These are phyloP conservation scores for Erucastrum elatum DNA, from an alignment of 345 rosid species.

Conservation along the genomic window DNA sequence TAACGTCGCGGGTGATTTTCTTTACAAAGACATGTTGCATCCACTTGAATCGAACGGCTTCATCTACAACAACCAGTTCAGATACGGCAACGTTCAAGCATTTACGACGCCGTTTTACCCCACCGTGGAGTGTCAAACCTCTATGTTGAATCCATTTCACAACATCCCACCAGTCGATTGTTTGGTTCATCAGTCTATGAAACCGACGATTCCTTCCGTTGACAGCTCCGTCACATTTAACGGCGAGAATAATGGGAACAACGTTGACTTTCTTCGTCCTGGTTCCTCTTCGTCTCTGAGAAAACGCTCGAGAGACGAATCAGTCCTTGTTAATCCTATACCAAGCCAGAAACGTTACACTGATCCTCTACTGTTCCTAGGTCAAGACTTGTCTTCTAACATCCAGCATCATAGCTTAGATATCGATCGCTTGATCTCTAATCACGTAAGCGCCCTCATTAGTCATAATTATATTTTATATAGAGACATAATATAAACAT, in stretches of 20 bases:
- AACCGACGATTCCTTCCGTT: constrained; percentile 53
- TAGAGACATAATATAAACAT: neutral
- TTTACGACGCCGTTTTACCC: constrained; percentile 14
- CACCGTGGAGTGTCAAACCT: constrained; percentile 24
- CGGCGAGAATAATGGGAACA: constrained; percentile 31
- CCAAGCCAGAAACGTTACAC: constrained; percentile 30
- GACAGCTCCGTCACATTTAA: constrained; percentile 61
- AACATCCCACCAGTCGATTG: constrained; percentile 42
- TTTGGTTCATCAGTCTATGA: constrained; percentile 37
- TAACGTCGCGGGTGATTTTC: constrained; percentile 4
- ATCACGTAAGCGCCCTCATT: constrained; percentile 53
- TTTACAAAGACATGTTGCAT: constrained; percentile 55
- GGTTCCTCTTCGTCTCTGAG: constrained; percentile 40
- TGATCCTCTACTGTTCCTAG: constrained; percentile 54
- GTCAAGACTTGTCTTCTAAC: constrained; percentile 59
- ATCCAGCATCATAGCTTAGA: constrained; percentile 65
- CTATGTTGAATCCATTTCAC: constrained; percentile 22
- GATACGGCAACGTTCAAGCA: constrained; percentile 45
- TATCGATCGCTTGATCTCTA: constrained; percentile 58
- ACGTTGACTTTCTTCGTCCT: constrained; percentile 36
- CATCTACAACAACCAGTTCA: constrained; percentile 45
- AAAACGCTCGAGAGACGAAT: constrained; percentile 65
- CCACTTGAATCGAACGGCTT: constrained; percentile 46
- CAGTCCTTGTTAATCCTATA: constrained; percentile 29
- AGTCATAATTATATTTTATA: neutral